These are phyloP conservation scores for Poterioochromonas sp. DNA, from an alignment of 352 stramenopile genomes.

Conservation along the genomic window DNA sequence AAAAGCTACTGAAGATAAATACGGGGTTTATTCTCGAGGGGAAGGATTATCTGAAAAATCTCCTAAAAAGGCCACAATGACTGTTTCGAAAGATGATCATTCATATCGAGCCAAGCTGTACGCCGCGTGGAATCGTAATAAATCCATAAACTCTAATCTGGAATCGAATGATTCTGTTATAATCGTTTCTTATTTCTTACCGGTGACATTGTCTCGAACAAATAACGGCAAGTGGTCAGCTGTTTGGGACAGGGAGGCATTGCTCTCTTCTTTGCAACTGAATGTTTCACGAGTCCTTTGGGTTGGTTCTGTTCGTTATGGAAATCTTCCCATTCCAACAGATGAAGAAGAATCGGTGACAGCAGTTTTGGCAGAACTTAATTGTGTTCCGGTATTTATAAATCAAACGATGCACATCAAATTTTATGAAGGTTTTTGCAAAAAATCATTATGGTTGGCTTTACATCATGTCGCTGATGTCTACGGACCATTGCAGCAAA, in stretches of 20 bases:
- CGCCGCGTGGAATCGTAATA: constrained; percentile 9
- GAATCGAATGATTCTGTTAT: constrained; percentile 86
- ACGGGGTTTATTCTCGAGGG: not conserved
- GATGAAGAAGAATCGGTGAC: constrained; percentile 46
- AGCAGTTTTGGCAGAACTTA: constrained; percentile 58
- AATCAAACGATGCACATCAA: constrained; percentile 66
- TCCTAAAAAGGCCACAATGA: not conserved
- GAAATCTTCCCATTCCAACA: constrained; percentile 38
- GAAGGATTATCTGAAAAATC: not conserved
- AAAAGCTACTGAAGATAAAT: not conserved
- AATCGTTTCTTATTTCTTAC: constrained; percentile 89
- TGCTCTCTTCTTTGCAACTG: constrained; percentile 63
- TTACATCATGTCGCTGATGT: constrained; percentile 94
- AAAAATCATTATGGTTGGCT: constrained; percentile 91
- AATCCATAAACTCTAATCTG: constrained; percentile 48
- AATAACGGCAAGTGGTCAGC: constrained; percentile 48
- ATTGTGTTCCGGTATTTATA: constrained; percentile 89
- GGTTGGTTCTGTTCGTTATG: constrained; percentile 56
- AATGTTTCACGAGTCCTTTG: constrained; percentile 61
- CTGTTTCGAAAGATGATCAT: not conserved
- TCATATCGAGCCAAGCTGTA: not conserved
- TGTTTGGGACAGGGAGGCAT: constrained; percentile 65
- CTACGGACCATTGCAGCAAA: constrained; percentile 54
- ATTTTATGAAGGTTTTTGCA: constrained; percentile 85
- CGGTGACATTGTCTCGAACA: constrained; percentile 69